Evolutionary conservation across 2,329 filamentous ascomycete species (phyloP), one percentile per base, ranked within the genome.

Genomic region (Verruconis gallopava): DNA sequence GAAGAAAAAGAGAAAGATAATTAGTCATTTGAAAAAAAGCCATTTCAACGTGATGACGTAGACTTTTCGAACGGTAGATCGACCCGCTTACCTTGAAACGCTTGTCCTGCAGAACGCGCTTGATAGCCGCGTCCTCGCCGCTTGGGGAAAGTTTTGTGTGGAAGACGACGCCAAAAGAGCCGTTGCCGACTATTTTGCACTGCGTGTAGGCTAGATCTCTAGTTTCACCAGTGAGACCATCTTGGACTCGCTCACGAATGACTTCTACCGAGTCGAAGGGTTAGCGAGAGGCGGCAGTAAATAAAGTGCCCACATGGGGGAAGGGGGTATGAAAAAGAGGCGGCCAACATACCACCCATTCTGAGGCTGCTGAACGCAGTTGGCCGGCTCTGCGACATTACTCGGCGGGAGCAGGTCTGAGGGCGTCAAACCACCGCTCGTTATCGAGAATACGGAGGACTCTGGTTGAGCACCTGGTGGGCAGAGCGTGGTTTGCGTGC

Each of bases 151-250:
- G 75, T 70, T 96, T 96, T 44, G 91, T 98, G 69, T 98, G 91
- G 65, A 98, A 98, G 50, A 98, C 91, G 39, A 98, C 89, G 50
- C 91, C 91, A 54, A 98, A 98, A 25, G 89, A 96, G 52, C 91
- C 91, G 68, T 98, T 98, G 62, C 91, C 91, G 38, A 98, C 91
- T 56, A 98, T 96, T 70, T 98, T 98, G 72, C 89, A 96, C 62
- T 96, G 91, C 44, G 91, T 96, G 65, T 98, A 98, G 62, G 93
- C 85, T 67, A 98, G 78, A 57, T 98, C 91, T 63, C 85, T 81
- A 55, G 86, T 93, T 64, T 98, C 91, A 55, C 91, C 91, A 12
- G 91, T 98, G 51, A 94, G 71, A 60, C 91, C 91, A 72, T 98
- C 91, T 65, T 98, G 91, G 52, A 98, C 91, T 70, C 94, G 96